Base-by-base conservation (phyloP, 306 rosid species). In the Pterocarpus santalinus region DNA sequence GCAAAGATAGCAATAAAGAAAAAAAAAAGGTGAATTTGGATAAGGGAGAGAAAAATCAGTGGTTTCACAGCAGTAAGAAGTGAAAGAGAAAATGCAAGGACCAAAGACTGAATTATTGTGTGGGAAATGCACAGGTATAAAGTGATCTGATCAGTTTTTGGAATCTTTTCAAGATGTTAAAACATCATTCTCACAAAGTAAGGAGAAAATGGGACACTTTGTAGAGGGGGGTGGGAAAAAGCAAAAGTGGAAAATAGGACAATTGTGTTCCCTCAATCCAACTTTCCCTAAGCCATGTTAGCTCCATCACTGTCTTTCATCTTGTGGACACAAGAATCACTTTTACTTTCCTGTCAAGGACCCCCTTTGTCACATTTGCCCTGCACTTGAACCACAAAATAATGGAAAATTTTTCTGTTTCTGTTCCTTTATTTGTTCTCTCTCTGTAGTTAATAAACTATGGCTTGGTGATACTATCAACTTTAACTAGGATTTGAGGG, bases 241-340 rank as follows among this genome's bases (percentile, higher is more conserved):
- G 83, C 46, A 86, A 79, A 87, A 81, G 85, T 32, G 52, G 61
- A 51, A 81, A 75, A 86, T 78, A 86, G 89, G 90, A 89, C 92
- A 83, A 51, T 38, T n/a, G 28, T 90, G 97, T 85, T 90, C 89
- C 92, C 91, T 85, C 85, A 69, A 66, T 75, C 64, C 81, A 82
- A 76, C 52, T 83, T 77, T 84, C 57, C 60, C 36, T 69, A 75
- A 72, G 36, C 87, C 72, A 83, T 81, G 77, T 69, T 82, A 80
- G 84, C 82, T 85, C 68, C 80, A 73, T 75, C 73, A 76, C 80
- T 90, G 88, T 90, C 91, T 80, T 88, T 86, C 83, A 64, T 86
- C 79, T 53, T 73, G 34, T 86, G 69, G 71, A 87, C 92, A 88
- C 39, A 65, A 85, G 38, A 38, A 72, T 86, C 84, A 61, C 85